phyloP scores from a whole-genome alignment of 2,329 filamentous ascomycete genomes.

The Alternaria tenuissima region DNA sequence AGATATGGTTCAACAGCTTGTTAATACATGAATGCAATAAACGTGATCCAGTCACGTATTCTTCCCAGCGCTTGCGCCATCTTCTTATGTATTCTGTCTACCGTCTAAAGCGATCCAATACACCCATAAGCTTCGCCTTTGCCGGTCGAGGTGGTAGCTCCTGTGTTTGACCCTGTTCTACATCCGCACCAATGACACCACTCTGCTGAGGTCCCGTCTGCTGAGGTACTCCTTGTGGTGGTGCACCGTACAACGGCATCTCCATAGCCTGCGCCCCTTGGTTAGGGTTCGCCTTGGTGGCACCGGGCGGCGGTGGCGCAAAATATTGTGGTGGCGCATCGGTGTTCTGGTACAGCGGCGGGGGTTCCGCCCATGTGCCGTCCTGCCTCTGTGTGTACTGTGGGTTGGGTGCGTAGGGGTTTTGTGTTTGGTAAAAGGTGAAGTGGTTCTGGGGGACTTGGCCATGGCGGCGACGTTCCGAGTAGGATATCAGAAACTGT shows the following conservation, averaged over 20 bases:
- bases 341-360: slow-evolving; percentile 44
- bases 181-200: slow-evolving; percentile 37
- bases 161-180: slow-evolving; percentile 25
- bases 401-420: slow-evolving; percentile 22
- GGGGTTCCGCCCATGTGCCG: slow-evolving; percentile 44
- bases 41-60: slow-evolving; percentile 6
- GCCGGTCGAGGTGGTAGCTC: slow-evolving; percentile 42
- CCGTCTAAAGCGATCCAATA: slow-evolving; percentile 39
- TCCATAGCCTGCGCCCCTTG: slow-evolving; percentile 35
- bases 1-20: neutral
- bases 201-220: slow-evolving; percentile 39
- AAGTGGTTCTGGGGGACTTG: slow-evolving; percentile 49
- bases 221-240: neutral
- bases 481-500: slow-evolving; percentile 55
- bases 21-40: neutral
- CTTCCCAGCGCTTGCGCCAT: neutral
- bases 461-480: slow-evolving; percentile 46
- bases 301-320: slow-evolving; percentile 42
- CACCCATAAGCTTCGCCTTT: slow-evolving; percentile 39
- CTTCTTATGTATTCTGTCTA: slow-evolving; percentile 18
- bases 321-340: slow-evolving; percentile 48
- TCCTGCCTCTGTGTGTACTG: slow-evolving; percentile 39
- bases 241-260: slow-evolving; percentile 37
- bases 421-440: slow-evolving; percentile 48
- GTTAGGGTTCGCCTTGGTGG: slow-evolving; percentile 39